phyloP scores from a whole-genome alignment of 2,329 filamentous ascomycete species.

The Eutypa lata region DNA sequence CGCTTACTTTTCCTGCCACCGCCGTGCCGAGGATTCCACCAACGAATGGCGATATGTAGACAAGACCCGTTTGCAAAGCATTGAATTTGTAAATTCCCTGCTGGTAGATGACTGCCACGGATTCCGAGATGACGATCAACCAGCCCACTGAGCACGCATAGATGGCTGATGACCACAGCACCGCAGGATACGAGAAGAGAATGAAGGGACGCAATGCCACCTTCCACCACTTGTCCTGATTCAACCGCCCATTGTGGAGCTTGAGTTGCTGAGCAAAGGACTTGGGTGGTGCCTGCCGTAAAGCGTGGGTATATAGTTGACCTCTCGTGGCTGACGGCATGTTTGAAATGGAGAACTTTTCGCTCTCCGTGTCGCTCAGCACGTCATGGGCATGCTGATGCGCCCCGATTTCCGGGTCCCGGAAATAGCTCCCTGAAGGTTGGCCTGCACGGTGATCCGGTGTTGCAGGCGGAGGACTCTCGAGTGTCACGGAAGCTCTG shows the following conservation, averaged over 20 bases:
- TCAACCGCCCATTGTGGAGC: conserved; percentile 75
- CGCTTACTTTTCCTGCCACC: conserved; percentile 83
- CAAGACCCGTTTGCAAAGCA: conserved; percentile 74
- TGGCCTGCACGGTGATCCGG: conserved; percentile 28
- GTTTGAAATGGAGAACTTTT: conserved; percentile 37
- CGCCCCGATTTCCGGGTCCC: conserved; percentile 10
- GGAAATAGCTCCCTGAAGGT: conserved; percentile 10
- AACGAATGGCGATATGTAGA: conserved; percentile 88
- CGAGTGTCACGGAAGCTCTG: conserved; percentile 3
- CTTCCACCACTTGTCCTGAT: conserved; percentile 74
- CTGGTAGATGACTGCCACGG: conserved; percentile 76
- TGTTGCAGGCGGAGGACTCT: conserved; percentile 15
- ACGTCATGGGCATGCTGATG: conserved; percentile 2
- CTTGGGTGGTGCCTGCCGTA: conserved; percentile 64
- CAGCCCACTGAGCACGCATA: conserved; percentile 90
- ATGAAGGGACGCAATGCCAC: conserved; percentile 79
- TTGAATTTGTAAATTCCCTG: conserved; percentile 74
- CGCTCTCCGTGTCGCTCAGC: conserved; percentile 37
- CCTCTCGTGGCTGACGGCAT: conserved; percentile 30
- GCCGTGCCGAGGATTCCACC: conserved; percentile 88
- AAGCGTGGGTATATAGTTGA: conserved; percentile 65
- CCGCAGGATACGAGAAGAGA: conserved; percentile 80
- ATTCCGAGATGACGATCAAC: conserved; percentile 93
- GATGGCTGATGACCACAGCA: conserved; percentile 82
- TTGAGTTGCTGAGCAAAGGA: conserved; percentile 73